These are phyloP conservation scores for Pythium rhizo-oryzae DNA, from an alignment of 352 stramenopile species.

Conservation along the genomic window DNA sequence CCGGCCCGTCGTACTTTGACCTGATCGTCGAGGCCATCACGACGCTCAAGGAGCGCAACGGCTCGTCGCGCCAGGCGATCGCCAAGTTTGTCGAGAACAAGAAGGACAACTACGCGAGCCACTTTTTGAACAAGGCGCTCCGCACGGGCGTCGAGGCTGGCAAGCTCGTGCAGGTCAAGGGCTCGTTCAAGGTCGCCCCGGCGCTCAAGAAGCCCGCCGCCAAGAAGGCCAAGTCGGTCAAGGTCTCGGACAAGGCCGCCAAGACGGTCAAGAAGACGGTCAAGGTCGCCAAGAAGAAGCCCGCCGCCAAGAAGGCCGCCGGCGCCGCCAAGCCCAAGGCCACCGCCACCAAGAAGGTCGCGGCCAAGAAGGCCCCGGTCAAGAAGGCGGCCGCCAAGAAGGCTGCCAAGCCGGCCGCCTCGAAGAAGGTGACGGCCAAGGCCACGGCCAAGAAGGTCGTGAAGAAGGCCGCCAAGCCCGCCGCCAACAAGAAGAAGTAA, in stretches of 20 bases:
- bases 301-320: slow-evolving; percentile 47
- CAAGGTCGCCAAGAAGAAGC: slow-evolving; percentile 39
- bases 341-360: slow-evolving; percentile 58
- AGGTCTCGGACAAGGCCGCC: slow-evolving; percentile 58
- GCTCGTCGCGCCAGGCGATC: slow-evolving; percentile 91
- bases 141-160: slow-evolving; percentile 86
- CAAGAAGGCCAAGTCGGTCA: slow-evolving; percentile 58
- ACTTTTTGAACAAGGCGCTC: slow-evolving; percentile 90
- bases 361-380: slow-evolving; percentile 61
- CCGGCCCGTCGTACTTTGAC: slow-evolving; percentile 85
- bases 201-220: slow-evolving; percentile 67
- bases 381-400: slow-evolving; percentile 61
- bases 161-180: slow-evolving; percentile 89
- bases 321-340: slow-evolving; percentile 39
- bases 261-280: slow-evolving; percentile 47
- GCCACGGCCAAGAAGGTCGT: slow-evolving; percentile 38
- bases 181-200: slow-evolving; percentile 78
- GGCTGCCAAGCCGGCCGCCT: slow-evolving; percentile 31
- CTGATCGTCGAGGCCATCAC: slow-evolving; percentile 91
- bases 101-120: slow-evolving; percentile 80
- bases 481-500: slow-evolving; percentile 54
- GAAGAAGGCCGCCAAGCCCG: slow-evolving; percentile 42
- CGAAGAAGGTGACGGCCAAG: slow-evolving; percentile 42
- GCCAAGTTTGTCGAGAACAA: slow-evolving; percentile 89
- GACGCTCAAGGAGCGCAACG: slow-evolving; percentile 92